These are phyloP conservation scores for Arabidopsis hybrid DNA, from an alignment of 441 rosid genomes.

Conservation along the genomic window DNA sequence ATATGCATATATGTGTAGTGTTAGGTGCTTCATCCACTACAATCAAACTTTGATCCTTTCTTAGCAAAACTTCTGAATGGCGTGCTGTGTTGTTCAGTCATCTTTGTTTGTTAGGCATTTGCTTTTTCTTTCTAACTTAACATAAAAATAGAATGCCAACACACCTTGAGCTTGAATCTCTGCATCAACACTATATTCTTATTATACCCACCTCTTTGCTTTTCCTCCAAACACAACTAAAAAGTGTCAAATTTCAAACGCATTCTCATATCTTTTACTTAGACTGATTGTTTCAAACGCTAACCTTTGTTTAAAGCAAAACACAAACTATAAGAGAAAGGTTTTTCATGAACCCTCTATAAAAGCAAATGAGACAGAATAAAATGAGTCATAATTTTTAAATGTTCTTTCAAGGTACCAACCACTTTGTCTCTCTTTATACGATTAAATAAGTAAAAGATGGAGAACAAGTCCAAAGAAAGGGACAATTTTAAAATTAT, in stretches of 20 bases:
- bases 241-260: background rate
- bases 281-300: background rate
- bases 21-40: slow-evolving; percentile 34
- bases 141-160: slow-evolving; percentile 13
- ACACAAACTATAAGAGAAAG: background rate
- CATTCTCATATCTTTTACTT: background rate
- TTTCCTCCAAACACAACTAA: background rate
- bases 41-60: slow-evolving; percentile 11
- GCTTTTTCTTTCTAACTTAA: background rate
- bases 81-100: slow-evolving; percentile 23
- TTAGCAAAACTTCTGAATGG: slow-evolving; percentile 21
- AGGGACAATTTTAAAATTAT: background rate
- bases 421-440: slow-evolving; percentile 17
- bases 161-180: background rate
- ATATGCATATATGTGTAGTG: slow-evolving; percentile 22
- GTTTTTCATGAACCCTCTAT: slow-evolving; percentile 4
- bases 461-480: slow-evolving; percentile 21
- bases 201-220: background rate
- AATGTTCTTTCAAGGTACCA: slow-evolving; percentile 24
- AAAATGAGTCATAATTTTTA: slow-evolving; percentile 16
- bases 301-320: slow-evolving; percentile 12
- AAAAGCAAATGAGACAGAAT: slow-evolving; percentile 14
- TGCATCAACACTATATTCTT: background rate
- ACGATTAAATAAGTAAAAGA: slow-evolving; percentile 17
- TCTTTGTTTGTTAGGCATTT: slow-evolving; percentile 19